A percentile compares a stretch with the other conserved stretches of the same genome.
Conservation (phyloP, 2,329 filamentous ascomycete genomes). For the Cryphonectria nitschkei region DNA sequence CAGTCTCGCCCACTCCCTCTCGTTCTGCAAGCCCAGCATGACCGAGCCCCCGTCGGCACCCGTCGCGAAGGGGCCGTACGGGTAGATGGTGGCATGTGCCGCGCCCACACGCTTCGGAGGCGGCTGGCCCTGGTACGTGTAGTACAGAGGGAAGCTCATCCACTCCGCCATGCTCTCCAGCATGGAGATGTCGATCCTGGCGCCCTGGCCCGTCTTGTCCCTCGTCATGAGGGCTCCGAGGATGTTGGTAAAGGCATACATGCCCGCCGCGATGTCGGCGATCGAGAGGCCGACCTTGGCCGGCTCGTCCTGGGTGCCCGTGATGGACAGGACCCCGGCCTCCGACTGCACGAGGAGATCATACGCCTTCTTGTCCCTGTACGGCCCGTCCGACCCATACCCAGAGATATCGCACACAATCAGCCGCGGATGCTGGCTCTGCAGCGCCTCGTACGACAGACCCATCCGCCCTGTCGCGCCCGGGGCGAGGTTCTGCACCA, state of each 20-base stretch:
- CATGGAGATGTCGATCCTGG: conserved; percentile 60
- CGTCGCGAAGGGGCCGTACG: conserved; percentile 58
- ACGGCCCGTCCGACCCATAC: conserved; percentile 55
- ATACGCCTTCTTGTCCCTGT: conserved; percentile 58
- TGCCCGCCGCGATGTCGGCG: conserved; percentile 57
- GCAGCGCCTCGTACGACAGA: conserved; percentile 48
- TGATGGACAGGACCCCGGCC: conserved; percentile 55
- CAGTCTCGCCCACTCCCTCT: conserved; percentile 57
- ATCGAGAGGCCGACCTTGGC: conserved; percentile 59
- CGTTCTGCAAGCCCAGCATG: conserved; percentile 62
- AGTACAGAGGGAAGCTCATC: conserved; percentile 62
- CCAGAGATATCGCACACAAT: conserved; percentile 61
- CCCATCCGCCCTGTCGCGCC: conserved; percentile 53
- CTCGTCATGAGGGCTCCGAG: conserved; percentile 54
- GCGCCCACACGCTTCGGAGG: conserved; percentile 51
- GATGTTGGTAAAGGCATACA: conserved; percentile 56
- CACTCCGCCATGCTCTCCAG: conserved; percentile 62
- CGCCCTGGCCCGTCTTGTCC: conserved; percentile 51
- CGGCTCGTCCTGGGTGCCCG: conserved; percentile 47
- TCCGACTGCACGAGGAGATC: conserved; percentile 60
- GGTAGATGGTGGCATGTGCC: conserved; percentile 59
- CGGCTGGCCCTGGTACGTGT: conserved; percentile 50
- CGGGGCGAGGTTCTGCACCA: conserved; percentile 58
- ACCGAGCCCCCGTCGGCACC: conserved; percentile 49
- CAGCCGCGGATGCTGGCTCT: conserved; percentile 45